A percentile compares a stretch with the other conserved stretches of the same genome.
phyloP scores from a whole-genome alignment of 2,329 filamentous ascomycete genomes.

The Drechmeria coniospora region DNA sequence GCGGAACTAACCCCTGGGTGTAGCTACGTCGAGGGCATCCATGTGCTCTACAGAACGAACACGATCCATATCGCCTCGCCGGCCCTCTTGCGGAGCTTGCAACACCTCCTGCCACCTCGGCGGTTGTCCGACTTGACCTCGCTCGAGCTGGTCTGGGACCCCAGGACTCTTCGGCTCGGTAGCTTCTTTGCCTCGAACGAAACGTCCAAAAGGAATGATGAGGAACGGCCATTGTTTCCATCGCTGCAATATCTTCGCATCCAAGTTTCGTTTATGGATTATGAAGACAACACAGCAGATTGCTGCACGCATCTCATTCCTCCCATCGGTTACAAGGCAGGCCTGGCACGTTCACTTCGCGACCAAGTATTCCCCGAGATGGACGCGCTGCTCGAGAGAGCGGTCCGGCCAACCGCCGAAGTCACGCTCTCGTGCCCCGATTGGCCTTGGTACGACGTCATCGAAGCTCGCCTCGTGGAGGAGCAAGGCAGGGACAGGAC shows the following conservation, averaged over 20 bases:
- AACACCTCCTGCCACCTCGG: constrained; percentile 5
- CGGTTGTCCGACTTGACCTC: constrained; percentile 6
- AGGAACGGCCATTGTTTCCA: constrained; percentile 5
- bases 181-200: constrained; percentile 3
- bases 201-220: neutral
- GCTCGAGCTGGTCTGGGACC: constrained; percentile 7
- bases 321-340: constrained; percentile 5
- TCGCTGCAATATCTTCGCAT: constrained; percentile 6
- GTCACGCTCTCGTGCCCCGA: constrained; percentile 6
- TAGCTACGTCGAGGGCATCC: constrained; percentile 13
- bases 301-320: constrained; percentile 4
- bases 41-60: constrained; percentile 14
- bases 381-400: constrained; percentile 5
- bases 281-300: constrained; percentile 5
- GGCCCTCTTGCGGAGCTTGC: constrained; percentile 6
- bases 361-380: constrained; percentile 4
- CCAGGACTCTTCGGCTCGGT: constrained; percentile 3
- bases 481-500: constrained; percentile 5
- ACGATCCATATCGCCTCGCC: constrained; percentile 10
- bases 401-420: constrained; percentile 5
- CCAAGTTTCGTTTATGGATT: constrained; percentile 3
- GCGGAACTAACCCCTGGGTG: neutral
- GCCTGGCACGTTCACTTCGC: constrained; percentile 4
- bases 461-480: constrained; percentile 6
- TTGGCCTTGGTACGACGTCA: constrained; percentile 7